These are phyloP conservation scores for Xylariomycetidae sp. DNA, from an alignment of 2,329 filamentous ascomycete genomes.

Conservation along the genomic window DNA sequence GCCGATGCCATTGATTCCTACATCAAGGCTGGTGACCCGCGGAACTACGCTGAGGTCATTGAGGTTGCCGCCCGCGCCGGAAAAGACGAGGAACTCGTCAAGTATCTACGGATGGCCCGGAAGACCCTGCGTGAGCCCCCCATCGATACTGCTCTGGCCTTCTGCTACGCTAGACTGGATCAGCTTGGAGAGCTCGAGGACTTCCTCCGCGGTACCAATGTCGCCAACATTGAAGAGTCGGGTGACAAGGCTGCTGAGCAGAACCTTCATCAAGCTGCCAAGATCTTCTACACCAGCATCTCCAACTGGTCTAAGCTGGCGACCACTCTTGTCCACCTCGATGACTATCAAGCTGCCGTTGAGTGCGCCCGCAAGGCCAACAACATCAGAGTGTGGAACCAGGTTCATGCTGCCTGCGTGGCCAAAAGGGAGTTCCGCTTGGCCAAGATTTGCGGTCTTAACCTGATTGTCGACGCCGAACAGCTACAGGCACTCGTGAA, in stretches of 20 bases:
- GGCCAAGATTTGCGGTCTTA: conserved; percentile 96
- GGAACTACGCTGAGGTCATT: conserved; percentile 93
- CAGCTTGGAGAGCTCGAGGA: conserved; percentile 93
- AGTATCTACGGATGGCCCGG: conserved; percentile 92
- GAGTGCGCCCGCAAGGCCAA: conserved; percentile 98
- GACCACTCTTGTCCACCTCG: conserved; percentile 93
- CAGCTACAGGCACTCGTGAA: conserved; percentile 89
- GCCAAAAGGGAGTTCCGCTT: conserved; percentile 98
- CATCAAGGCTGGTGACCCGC: conserved; percentile 88
- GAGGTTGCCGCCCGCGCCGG: conserved; percentile 92
- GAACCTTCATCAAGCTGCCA: conserved; percentile 89
- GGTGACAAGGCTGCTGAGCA: conserved; percentile 98
- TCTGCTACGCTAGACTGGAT: conserved; percentile 87
- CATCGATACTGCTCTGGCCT: conserved; percentile 90
- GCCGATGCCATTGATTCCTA: conserved; percentile 94
- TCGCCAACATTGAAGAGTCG: conserved; percentile 92
- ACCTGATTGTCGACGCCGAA: conserved; percentile 95
- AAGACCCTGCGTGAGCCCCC: conserved; percentile 92
- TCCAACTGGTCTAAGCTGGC: conserved; percentile 99
- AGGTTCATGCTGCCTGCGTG: conserved; percentile 95
- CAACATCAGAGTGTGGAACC: conserved; percentile 98
- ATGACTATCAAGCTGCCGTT: conserved; percentile 94
- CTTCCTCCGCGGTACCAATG: conserved; percentile 88
- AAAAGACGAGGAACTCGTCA: conserved; percentile 96
- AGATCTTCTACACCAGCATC: conserved; percentile 98